phyloP scores from a whole-genome alignment of 2,329 filamentous ascomycete genomes.

The Neobulgaria alba region DNA sequence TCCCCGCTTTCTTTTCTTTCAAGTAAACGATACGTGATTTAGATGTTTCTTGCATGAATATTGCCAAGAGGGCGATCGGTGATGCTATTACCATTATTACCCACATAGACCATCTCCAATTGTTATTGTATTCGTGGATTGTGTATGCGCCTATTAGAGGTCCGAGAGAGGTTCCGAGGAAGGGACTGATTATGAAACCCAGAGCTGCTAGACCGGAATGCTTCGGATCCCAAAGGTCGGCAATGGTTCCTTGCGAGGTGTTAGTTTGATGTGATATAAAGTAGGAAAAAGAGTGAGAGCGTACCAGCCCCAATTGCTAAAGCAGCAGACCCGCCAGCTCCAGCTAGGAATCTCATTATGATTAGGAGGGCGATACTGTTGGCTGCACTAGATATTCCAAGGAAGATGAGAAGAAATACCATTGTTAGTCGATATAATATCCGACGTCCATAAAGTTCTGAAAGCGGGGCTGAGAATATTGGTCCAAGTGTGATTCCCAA shows the following conservation, averaged over 20 bases:
- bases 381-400: conserved; percentile 47
- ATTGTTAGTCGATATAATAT: conserved; percentile 52
- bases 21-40: conserved; percentile 16
- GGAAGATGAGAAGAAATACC: conserved; percentile 50
- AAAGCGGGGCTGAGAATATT: conserved; percentile 57
- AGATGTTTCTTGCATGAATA: conserved; percentile 33
- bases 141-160: conserved; percentile 23
- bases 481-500: conserved; percentile 53
- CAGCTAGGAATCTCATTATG: conserved; percentile 58
- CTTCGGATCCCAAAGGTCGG: conserved; percentile 39
- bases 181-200: conserved; percentile 19
- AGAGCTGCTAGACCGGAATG: conserved; percentile 22
- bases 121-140: conserved; percentile 24
- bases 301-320: conserved; percentile 23
- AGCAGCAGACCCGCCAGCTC: conserved; percentile 44
- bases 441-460: conserved; percentile 54
- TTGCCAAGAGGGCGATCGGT: conserved; percentile 29
- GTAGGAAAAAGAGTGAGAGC: not conserved
- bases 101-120: conserved; percentile 23
- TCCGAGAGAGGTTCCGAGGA: conserved; percentile 21
- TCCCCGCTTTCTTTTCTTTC: conserved; percentile 28
- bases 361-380: conserved; percentile 50
- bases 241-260: conserved; percentile 34
- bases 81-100: conserved; percentile 24
- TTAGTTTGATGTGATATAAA: no score